Percentiles rank a stretch among this genome's conserved stretches.
Evolutionary conservation across 805 yeast genomes (phyloP).

Genomic region (Cyberlindnera suaveolens): DNA sequence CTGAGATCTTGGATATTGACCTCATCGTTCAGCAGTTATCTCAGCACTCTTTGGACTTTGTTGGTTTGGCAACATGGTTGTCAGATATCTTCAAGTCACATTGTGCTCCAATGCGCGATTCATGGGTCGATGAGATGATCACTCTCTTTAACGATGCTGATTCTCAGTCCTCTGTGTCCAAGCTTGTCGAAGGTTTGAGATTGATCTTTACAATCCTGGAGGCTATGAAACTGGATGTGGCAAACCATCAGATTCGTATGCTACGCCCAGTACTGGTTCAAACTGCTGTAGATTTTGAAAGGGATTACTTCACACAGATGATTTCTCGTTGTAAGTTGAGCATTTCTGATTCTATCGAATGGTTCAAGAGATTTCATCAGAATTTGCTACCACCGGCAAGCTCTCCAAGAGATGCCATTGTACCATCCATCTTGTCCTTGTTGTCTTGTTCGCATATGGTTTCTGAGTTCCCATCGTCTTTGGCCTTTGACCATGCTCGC

Average conservation of each 20-base stretch:
- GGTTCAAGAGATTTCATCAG: conserved; percentile 15
- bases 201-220: conserved; percentile 78
- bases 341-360: conserved; percentile 24
- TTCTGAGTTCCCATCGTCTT: conserved; percentile 73
- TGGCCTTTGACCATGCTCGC: conserved; percentile 80
- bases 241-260: conserved; percentile 87
- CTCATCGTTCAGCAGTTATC: conserved; percentile 68
- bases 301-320: conserved; percentile 71
- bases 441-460: conserved; percentile 77
- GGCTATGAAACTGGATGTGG: conserved; percentile 92
- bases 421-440: conserved; percentile 52
- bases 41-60: conserved; percentile 67
- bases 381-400: conserved; percentile 4
- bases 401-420: conserved; percentile 34
- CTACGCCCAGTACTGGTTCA: conserved; percentile 79
- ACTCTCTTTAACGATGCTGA: conserved; percentile 32
- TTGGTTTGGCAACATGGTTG: conserved; percentile 66
- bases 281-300: conserved; percentile 84
- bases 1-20: conserved; percentile 71
- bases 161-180: conserved; percentile 25
- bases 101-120: conserved; percentile 94
- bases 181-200: conserved; percentile 69
- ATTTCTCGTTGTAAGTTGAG: conserved; percentile 38
- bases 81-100: conserved; percentile 75
- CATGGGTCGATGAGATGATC: conserved; percentile 83